phyloP scores from a whole-genome alignment of 306 rosid species.

The Canavalia ensiformis region DNA sequence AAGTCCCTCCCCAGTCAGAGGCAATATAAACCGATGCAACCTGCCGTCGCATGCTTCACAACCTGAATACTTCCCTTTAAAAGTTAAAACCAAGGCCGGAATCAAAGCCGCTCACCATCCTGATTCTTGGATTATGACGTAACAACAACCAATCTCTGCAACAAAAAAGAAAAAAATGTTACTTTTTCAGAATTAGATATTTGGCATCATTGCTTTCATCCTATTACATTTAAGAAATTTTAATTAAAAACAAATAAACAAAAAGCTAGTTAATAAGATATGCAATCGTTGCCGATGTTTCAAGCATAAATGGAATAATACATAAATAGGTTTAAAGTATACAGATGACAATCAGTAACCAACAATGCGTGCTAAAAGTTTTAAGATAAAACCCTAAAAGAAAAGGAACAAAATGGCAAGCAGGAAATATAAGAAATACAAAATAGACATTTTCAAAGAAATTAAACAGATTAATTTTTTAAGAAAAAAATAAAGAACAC shows the following conservation, averaged over 20 bases:
- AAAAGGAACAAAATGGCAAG: not conserved
- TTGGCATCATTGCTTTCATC: not conserved
- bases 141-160: not conserved
- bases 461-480: not conserved
- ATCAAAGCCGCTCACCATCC: not conserved
- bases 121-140: conserved; percentile 25
- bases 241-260: not conserved
- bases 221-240: not conserved
- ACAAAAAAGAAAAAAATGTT: too few species aligned
- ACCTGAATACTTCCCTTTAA: not conserved
- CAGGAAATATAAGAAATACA: conserved; percentile 3
- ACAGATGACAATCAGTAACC: not conserved
- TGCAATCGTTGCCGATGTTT: not conserved
- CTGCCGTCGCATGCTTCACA: conserved; percentile 11
- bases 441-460: conserved; percentile 9
- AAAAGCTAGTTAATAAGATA: conserved; percentile 15
- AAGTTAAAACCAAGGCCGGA: not conserved
- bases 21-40: not conserved
- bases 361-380: not conserved
- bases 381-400: not conserved
- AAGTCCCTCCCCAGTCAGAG: conserved; percentile 9
- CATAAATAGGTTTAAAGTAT: conserved; percentile 2
- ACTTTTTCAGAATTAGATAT: not conserved
- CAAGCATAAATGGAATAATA: conserved; percentile 8
- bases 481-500: not conserved